A percentile compares a stretch with the other conserved stretches of the same genome.
Evolutionary conservation across 2,329 filamentous ascomycete genomes (phyloP).

Genomic region (Diaporthe sp.): DNA sequence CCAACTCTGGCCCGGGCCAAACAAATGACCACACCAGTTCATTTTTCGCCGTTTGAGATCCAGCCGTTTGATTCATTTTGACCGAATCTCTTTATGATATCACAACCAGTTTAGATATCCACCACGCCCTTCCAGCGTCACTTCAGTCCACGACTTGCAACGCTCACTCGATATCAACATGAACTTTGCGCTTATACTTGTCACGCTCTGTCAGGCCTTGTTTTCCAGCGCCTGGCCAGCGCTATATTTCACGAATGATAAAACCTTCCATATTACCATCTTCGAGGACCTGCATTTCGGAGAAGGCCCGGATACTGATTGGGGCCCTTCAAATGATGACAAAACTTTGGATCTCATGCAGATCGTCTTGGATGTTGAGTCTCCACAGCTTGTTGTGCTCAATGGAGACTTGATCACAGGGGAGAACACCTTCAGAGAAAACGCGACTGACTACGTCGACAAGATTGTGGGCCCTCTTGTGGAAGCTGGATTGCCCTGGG

Average conservation of each 20-base stretch:
- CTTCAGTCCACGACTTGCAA: too few relatives aligned
- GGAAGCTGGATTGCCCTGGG: conserved; percentile 59
- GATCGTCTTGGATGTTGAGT: conserved; percentile 59
- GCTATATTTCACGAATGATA: conserved; percentile 16
- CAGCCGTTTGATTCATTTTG: not conserved
- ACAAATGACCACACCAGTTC: not conserved
- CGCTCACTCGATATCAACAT: not conserved
- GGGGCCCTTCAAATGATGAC: conserved; percentile 56
- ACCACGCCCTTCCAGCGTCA: too few relatives aligned
- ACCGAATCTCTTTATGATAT: not conserved
- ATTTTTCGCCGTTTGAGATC: not conserved
- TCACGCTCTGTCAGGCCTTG: not conserved
- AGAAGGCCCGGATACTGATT: conserved; percentile 54
- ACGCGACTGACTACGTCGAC: conserved; percentile 60
- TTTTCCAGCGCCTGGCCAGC: conserved; percentile 13
- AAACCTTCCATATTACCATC: conserved; percentile 36
- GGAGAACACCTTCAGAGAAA: conserved; percentile 58
- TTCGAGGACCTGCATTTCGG: conserved; percentile 65
- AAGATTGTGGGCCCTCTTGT: conserved; percentile 60
- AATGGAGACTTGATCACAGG: conserved; percentile 71
- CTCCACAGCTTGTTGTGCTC: conserved; percentile 61
- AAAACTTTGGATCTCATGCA: conserved; percentile 60
- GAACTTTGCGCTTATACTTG: not conserved
- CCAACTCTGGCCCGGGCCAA: not conserved
- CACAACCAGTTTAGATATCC: not conserved